Base-by-base conservation (phyloP, 768 basidiomycete genomes). In the Suillus subalutaceus region DNA sequence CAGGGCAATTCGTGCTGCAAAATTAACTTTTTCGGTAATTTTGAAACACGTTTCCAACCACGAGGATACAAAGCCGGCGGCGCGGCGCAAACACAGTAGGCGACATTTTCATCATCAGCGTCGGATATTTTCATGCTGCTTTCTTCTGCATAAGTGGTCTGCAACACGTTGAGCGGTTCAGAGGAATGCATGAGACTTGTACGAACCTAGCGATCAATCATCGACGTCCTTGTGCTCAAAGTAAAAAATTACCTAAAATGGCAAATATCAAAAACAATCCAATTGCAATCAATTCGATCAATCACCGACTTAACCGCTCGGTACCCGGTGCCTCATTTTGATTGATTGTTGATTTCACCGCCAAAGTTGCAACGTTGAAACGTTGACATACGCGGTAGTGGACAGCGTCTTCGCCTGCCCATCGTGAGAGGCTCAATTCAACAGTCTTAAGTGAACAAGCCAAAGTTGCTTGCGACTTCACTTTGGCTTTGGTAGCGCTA, bases 1-100 rank as follows among this genome's bases (percentile, higher is more conserved):
- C 55, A 43, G 37, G 35, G 43, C 23, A 63, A 63, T 38, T 63
- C 30, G 32, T 55, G n/a, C 32, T 43, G 16, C 1, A 59, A 15
- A 66, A 64, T 66, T 18, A 20, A 35, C 66, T 57, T 58, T 48
- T 64, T 16, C 9, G 41, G 66, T 64, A 66, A 58, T 57, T 66
- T 10, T 52, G 3, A 30, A 15, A 6, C 20, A 48, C n/a, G 46
- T 66, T 18, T 35, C 0, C 7, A 4, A n/a, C 63, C 59, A 64
- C 63, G 43, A 41, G 58, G 26, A 35, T 32, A 43, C 16, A 41
- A 26, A 26, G 2, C 38, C 16, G 5, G 16, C 23, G 16, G 9
- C 26, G 12, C 6, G 12, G 9, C 8, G 10, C 58, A 20, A 20
- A 26, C 26, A 15, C 40, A 18, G 10, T 16, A 59, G 7, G 32